phyloP scores from a whole-genome alignment of 2,329 filamentous ascomycete genomes.

The Talaromyces sp. region DNA sequence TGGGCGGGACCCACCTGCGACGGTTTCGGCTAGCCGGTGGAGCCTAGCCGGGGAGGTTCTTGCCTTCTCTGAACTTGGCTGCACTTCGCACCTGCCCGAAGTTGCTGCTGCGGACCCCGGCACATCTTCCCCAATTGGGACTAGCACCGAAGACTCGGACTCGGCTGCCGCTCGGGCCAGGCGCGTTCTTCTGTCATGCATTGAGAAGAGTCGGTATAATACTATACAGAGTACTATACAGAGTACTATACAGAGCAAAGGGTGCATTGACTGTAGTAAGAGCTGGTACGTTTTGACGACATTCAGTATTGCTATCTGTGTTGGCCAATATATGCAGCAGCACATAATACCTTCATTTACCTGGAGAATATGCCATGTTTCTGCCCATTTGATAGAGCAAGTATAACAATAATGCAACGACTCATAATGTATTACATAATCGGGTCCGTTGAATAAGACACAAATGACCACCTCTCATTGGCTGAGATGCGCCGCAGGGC shows the following conservation, averaged over 20 bases:
- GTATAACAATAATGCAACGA: background rate
- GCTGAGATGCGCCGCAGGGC: background rate
- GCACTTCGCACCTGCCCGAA: background rate
- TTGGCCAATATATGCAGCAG: background rate
- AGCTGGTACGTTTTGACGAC: too few relatives aligned
- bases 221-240: too few relatives aligned
- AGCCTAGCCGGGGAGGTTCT: constrained; percentile 1
- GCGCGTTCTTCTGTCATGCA: background rate
- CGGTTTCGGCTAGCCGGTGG: constrained; percentile 4
- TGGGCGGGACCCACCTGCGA: background rate
- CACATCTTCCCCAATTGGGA: background rate
- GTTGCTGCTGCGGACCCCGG: background rate
- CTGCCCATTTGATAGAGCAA: too few relatives aligned
- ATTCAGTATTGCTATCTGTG: background rate
- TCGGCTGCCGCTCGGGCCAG: background rate
- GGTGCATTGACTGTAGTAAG: background rate
- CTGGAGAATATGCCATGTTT: background rate
- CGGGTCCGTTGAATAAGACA: background rate
- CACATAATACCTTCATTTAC: background rate
- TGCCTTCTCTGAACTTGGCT: background rate
- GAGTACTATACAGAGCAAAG: background rate
- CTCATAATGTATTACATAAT: background rate
- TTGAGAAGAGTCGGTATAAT: too few relatives aligned
- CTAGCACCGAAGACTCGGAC: background rate
- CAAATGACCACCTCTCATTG: background rate